Evolutionary conservation across 2,329 filamentous ascomycete species (phyloP).

Genomic region (Trichophyton mentagrophytes): DNA sequence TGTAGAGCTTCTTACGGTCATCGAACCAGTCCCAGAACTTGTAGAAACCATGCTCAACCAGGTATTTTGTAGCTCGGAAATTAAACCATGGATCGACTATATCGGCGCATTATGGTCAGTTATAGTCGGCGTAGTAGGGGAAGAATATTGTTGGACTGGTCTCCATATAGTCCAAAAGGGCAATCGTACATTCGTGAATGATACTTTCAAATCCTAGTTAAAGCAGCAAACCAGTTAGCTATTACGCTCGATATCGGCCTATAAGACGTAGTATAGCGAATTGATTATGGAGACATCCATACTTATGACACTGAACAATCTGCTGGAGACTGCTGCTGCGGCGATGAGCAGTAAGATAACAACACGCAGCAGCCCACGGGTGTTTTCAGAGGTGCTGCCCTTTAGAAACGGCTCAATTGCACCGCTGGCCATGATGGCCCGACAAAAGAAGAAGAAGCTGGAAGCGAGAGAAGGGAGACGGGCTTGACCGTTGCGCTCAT

Average conservation of each 20-base stretch:
- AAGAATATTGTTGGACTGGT: not conserved
- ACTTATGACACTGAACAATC: conserved; percentile 97
- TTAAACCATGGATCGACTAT: conserved; percentile 99
- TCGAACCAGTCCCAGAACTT: conserved; percentile 99
- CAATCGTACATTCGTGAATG: conserved; percentile 89
- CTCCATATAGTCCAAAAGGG: not conserved
- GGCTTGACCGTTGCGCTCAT: not conserved
- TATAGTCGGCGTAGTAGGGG: not conserved
- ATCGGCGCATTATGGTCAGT: conserved; percentile 6
- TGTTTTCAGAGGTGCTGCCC: conserved; percentile 67
- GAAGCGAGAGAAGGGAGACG: conserved; percentile 16
- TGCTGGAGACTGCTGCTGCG: conserved; percentile 77
- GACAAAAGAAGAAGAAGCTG: conserved; percentile 20
- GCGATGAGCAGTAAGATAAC: conserved; percentile 87
- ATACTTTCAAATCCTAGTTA: conserved; percentile 84
- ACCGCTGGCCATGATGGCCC: conserved; percentile 17
- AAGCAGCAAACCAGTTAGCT: conserved; percentile 21
- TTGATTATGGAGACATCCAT: conserved; percentile 29
- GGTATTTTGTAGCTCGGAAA: conserved; percentile 94
- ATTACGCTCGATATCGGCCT: not conserved
- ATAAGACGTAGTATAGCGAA: not conserved
- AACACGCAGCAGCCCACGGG: conserved; percentile 71
- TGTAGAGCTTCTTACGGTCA: conserved; percentile 51
- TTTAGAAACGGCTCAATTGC: conserved; percentile 52
- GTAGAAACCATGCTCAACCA: conserved; percentile 93